Conservation (phyloP, 2,329 filamentous ascomycete genomes). For the Blastomyces percursus region DNA sequence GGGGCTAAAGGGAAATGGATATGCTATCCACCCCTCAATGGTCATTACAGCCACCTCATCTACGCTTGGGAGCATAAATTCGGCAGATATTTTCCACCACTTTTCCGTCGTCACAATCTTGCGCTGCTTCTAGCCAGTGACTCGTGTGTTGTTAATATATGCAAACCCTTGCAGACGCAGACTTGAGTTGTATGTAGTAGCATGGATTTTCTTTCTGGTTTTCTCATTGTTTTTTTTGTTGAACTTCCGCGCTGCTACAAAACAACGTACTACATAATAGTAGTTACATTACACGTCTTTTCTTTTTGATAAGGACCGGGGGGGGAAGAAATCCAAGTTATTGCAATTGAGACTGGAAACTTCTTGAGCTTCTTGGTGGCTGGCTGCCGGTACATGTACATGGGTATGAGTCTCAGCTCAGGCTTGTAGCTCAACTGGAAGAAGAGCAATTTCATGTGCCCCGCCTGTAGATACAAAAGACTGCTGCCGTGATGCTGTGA, state of each 20-base stretch:
- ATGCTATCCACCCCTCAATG: no score
- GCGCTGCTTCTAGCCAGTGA: neutral
- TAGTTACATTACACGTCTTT: neutral
- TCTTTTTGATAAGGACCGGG: neutral
- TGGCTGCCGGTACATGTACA: neutral
- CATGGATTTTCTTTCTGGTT: neutral
- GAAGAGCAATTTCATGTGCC: neutral
- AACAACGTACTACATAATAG: neutral
- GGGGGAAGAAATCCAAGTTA: neutral
- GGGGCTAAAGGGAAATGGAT: neutral
- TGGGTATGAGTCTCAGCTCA: no score
- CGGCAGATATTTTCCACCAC: neutral
- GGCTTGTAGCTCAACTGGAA: neutral
- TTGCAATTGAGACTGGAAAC: constrained; percentile 3
- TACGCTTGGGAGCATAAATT: neutral
- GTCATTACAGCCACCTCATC: neutral
- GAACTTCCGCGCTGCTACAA: neutral
- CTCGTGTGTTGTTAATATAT: neutral
- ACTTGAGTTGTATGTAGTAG: neutral
- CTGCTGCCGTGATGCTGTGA: no score
- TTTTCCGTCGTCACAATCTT: neutral
- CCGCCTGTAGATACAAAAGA: no score
- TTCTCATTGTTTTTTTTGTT: neutral
- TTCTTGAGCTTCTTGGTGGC: neutral
- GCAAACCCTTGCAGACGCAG: neutral